These are phyloP conservation scores for Cicer pinnatifidum DNA, from an alignment of 306 rosid species.

Conservation along the genomic window DNA sequence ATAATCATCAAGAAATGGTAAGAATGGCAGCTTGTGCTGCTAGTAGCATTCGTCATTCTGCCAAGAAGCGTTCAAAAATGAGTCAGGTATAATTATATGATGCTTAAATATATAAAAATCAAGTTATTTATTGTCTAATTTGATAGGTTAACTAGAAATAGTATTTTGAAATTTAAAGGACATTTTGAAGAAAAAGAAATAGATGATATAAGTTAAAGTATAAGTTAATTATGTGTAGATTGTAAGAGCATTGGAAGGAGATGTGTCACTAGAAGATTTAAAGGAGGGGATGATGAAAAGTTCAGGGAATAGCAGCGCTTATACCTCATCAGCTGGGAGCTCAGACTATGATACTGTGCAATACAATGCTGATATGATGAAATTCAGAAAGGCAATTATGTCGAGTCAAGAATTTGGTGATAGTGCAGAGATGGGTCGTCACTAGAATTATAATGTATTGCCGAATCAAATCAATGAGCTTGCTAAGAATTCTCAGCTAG, in stretches of 20 bases:
- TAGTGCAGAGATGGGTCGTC: conserved; percentile 45
- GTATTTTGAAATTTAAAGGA: too few species aligned
- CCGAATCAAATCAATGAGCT: not conserved
- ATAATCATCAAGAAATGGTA: conserved; percentile 63
- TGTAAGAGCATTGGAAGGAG: conserved; percentile 75
- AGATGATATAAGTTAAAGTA: not conserved
- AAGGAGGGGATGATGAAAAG: conserved; percentile 57
- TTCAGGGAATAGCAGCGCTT: conserved; percentile 29
- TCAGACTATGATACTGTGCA: conserved; percentile 64
- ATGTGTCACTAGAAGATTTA: conserved; percentile 65
- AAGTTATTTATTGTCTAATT: not conserved
- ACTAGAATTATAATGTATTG: not conserved
- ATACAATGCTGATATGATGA: conserved; percentile 72
- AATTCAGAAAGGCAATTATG: conserved; percentile 60
- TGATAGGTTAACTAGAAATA: too few species aligned
- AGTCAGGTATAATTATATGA: conserved; percentile 63
- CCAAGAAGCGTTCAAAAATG: conserved; percentile 75
- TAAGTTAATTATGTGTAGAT: conserved; percentile 50
- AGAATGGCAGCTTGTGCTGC: conserved; percentile 79
- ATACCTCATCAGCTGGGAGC: conserved; percentile 44
- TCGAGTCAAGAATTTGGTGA: conserved; percentile 55
- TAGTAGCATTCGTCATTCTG: conserved; percentile 83
- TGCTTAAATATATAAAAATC: not conserved
- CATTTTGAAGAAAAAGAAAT: not conserved
- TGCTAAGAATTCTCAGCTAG: not conserved